Evolutionary conservation across 495 filamentous ascomycete genomes (phyloP).

Genomic region (Aspergillus saccharolyticus): DNA sequence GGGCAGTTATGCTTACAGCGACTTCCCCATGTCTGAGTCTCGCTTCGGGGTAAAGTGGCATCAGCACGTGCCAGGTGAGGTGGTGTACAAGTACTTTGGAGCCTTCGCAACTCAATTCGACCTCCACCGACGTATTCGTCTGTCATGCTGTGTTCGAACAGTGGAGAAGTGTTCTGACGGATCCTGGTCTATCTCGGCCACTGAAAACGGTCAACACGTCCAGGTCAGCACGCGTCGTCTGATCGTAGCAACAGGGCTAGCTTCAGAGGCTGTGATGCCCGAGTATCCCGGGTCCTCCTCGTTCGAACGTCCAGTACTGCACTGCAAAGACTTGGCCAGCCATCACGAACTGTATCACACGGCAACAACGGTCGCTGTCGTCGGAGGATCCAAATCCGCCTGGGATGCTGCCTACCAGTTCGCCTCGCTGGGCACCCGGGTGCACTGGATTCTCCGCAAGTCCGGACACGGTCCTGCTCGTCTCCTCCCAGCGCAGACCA

Average conservation of each 20-base stretch:
- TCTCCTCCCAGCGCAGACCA: not conserved
- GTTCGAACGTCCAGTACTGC: conserved; percentile 1
- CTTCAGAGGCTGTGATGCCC: conserved; percentile 4
- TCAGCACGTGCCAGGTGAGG: conserved; percentile 11
- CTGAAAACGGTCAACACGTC: not conserved
- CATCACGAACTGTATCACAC: not conserved
- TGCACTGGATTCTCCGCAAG: conserved; percentile 69
- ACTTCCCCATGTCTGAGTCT: conserved; percentile 17
- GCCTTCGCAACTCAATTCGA: conserved; percentile 24
- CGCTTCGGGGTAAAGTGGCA: conserved; percentile 10
- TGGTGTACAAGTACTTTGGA: conserved; percentile 18
- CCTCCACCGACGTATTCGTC: conserved; percentile 18
- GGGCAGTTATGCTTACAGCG: conserved; percentile 24
- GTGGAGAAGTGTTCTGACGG: conserved; percentile 5
- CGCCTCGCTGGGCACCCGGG: conserved; percentile 54
- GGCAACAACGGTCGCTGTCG: conserved; percentile 40
- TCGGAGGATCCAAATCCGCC: conserved; percentile 59
- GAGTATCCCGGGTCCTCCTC: not conserved
- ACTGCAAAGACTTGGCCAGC: not conserved
- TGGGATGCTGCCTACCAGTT: conserved; percentile 58
- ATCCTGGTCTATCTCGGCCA: conserved; percentile 8
- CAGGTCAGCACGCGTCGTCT: not conserved
- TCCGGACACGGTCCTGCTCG: conserved; percentile 60
- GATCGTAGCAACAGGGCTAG: conserved; percentile 7
- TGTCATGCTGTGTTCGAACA: conserved; percentile 16